phyloP scores from a whole-genome alignment of 352 stramenopile species.

The Salisapilia sapeloensis region DNA sequence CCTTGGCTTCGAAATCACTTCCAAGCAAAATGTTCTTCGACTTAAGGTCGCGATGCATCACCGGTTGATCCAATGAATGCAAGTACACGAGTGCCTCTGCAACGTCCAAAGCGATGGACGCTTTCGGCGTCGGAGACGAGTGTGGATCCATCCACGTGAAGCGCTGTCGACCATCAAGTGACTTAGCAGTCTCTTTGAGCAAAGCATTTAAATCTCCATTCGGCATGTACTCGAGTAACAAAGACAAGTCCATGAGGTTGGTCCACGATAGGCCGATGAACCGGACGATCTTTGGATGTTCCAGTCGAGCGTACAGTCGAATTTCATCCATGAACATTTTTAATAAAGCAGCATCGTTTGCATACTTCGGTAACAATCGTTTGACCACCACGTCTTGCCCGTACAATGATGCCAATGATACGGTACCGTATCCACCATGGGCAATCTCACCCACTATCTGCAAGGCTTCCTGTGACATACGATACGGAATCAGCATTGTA shows the following conservation, averaged over 20 bases:
- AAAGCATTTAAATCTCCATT: constrained; percentile 21
- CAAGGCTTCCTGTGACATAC: constrained; percentile 31
- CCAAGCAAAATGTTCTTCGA: constrained; percentile 23
- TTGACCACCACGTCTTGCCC: constrained; percentile 21
- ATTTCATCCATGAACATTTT: constrained; percentile 46
- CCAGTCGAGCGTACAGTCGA: constrained; percentile 27
- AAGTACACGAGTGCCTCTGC: constrained; percentile 27
- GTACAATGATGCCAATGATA: constrained; percentile 25
- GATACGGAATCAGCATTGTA: constrained; percentile 25
- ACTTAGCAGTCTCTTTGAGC: constrained; percentile 4
- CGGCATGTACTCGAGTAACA: constrained; percentile 27
- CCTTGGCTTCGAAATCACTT: constrained; percentile 16
- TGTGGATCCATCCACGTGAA: constrained; percentile 16
- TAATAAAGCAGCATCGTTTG: constrained; percentile 6
- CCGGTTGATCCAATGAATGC: constrained; percentile 24
- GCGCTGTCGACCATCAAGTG: constrained; percentile 2
- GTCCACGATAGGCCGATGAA: constrained; percentile 36
- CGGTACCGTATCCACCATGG: constrained; percentile 34
- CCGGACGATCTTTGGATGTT: constrained; percentile 28
- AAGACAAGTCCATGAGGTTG: constrained; percentile 19
- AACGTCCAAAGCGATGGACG: constrained; percentile 20
- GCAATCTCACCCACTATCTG: constrained; percentile 17
- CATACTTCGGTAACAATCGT: constrained; percentile 12
- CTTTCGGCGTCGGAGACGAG: constrained; percentile 12
- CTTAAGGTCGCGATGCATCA: constrained; percentile 37